Evolutionary conservation across 441 rosid species (phyloP), one percentile per base, ranked within the genome.

Genomic region (Gossypium trilobum): DNA sequence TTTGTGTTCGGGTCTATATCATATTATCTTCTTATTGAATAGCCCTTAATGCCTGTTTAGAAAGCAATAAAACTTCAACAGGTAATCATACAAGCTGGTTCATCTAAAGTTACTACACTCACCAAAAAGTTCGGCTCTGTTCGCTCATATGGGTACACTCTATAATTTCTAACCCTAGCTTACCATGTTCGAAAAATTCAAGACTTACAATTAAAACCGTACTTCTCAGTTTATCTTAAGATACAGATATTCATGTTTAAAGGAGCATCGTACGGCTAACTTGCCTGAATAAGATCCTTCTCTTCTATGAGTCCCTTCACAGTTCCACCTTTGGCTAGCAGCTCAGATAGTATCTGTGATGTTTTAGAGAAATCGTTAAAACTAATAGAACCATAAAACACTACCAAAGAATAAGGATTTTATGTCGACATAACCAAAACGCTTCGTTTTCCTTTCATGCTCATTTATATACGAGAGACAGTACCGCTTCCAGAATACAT

Each of bases 251-350:
- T 52, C 22, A 51, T 7, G 14, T 29, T 51, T 68, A 31, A 52
- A 52, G 29, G 17, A 29, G 62, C 20, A 70, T 33, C 6, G 22
- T 31, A 27, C 6, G 29, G 58, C 61, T 19, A 68, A 85, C 94
- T 85, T 87, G 71, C 97, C 95, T 92, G 96, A 80, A 94, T 97
- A 81, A 94, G 84, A 77, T 89, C 87, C 81, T 90, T 92, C 73
- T 79, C 94, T 79, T 86, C 77, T 69, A 92, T 94, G 80, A 92
- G 52, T 72, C 93, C 89, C 80, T 90, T 84, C 63, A 90, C 97
- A 7, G 95, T 91, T 80, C 95, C 99, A 78, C 97, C 97, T 84
- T 90, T 85, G 46, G 91, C 94, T 74, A 92, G 80, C 68, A 94
- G 87, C 83, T 89, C 97, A 82, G 86, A 86, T 66, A 91, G 73